Evolutionary conservation across 495 filamentous ascomycete genomes (phyloP).

Genomic region (Aspergillus mulundensis): DNA sequence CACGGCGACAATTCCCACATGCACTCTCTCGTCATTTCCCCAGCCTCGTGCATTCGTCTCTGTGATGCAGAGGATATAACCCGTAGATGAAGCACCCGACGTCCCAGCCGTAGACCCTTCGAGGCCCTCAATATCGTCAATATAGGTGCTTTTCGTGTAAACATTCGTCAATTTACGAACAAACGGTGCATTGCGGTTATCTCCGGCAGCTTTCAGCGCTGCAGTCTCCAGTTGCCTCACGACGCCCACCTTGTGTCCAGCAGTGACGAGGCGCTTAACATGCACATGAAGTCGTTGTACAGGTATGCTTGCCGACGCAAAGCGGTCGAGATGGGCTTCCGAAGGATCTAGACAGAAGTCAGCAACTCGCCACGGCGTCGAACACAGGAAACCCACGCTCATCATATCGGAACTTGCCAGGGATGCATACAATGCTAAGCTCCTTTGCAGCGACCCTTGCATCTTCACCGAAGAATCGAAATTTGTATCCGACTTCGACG

Average conservation of each 20-base stretch:
- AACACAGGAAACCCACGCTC: constrained; percentile 57
- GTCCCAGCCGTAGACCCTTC: constrained; percentile 47
- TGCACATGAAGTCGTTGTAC: constrained; percentile 90
- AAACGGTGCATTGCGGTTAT: constrained; percentile 92
- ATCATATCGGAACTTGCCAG: constrained; percentile 90
- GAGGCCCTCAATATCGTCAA: constrained; percentile 87
- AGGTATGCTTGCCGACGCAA: constrained; percentile 94
- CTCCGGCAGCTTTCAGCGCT: constrained; percentile 92
- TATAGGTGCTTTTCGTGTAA: constrained; percentile 97
- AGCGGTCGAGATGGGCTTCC: constrained; percentile 87
- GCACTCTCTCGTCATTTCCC: constrained; percentile 89
- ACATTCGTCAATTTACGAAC: constrained; percentile 90
- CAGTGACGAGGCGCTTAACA: constrained; percentile 86
- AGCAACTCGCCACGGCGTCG: background rate
- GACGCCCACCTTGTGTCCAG: constrained; percentile 93
- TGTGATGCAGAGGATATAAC: constrained; percentile 89
- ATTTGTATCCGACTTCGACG: constrained; percentile 97
- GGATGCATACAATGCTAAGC: constrained; percentile 93
- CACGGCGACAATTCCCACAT: constrained; percentile 89
- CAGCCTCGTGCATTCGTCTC: constrained; percentile 80
- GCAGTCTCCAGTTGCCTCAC: constrained; percentile 97
- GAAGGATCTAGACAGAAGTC: constrained; percentile 57
- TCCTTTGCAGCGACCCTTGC: constrained; percentile 86
- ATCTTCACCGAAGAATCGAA: constrained; percentile 96
- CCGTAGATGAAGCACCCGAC: constrained; percentile 64